Evolutionary conservation across 1,284 basidiomycete species (phyloP).

Genomic region (Acaromyces ingoldii): DNA sequence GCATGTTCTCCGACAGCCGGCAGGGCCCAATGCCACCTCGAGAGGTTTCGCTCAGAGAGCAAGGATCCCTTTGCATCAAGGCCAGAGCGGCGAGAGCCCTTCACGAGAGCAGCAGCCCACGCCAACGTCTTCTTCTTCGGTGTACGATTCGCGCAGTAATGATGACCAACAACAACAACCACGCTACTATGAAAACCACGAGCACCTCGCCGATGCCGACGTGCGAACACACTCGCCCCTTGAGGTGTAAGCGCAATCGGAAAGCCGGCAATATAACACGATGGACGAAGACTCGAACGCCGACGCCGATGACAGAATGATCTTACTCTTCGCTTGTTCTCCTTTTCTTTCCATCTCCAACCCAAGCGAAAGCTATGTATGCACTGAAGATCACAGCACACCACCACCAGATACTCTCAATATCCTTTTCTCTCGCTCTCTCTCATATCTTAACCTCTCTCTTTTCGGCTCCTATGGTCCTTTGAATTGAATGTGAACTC

Average conservation of each 20-base stretch:
- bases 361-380: no score
- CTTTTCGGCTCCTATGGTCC: no score
- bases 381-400: no score
- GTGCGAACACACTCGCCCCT: conserved; percentile 3
- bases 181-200: background rate
- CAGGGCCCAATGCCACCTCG: background rate
- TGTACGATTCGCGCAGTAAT: background rate
- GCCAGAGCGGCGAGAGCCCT: background rate
- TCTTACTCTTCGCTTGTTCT: no score
- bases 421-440: no score
- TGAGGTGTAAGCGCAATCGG: conserved; percentile 4
- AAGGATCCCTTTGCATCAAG: background rate
- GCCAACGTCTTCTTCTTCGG: background rate
- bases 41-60: conserved; percentile 5
- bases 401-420: no score
- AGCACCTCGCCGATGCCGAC: background rate
- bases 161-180: background rate
- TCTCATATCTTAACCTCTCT: no score
- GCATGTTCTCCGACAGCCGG: conserved; percentile 5
- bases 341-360: no score
- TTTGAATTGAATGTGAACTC: no score
- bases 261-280: no score
- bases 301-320: no score
- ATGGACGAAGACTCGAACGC: no score
- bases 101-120: background rate